Conservation (phyloP, 495 filamentous ascomycete species). For the Penicillium maclennaniae region DNA sequence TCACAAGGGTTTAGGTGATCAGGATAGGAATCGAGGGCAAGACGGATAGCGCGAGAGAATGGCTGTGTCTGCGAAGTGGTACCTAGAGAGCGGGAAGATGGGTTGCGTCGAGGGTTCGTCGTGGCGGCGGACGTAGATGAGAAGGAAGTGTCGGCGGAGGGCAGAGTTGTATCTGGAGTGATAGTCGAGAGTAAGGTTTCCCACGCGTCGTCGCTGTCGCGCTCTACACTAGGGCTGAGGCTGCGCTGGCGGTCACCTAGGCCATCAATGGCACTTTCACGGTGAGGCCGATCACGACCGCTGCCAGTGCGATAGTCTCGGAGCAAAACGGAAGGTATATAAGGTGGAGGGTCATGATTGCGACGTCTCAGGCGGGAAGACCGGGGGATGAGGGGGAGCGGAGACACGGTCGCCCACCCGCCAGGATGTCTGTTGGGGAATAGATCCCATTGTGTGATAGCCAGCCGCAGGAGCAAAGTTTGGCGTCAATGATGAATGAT, state of each 20-base stretch:
- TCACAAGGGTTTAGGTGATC: constrained; percentile 44
- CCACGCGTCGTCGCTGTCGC: constrained; percentile 60
- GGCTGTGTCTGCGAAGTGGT: constrained; percentile 31
- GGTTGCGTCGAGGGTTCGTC: constrained; percentile 20
- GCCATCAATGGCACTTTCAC: constrained; percentile 54
- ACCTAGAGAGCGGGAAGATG: constrained; percentile 34
- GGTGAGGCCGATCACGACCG: constrained; percentile 15
- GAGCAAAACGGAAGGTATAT: constrained; percentile 2
- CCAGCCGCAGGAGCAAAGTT: constrained; percentile 46
- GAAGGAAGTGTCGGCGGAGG: constrained; percentile 78
- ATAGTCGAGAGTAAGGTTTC: constrained; percentile 76
- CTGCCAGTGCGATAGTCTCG: constrained; percentile 25
- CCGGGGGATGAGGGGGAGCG: constrained; percentile 8
- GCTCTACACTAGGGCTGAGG: constrained; percentile 65
- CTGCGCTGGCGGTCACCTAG: constrained; percentile 81
- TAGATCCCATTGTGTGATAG: constrained; percentile 20
- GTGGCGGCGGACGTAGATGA: constrained; percentile 58
- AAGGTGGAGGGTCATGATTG: constrained; percentile 9
- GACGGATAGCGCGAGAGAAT: constrained; percentile 22
- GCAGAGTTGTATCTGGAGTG: constrained; percentile 72
- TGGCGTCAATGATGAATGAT: constrained; percentile 33
- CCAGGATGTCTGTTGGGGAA: constrained; percentile 22
- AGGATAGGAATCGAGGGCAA: constrained; percentile 39
- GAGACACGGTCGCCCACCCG: constrained; percentile 21
- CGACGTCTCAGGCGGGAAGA: constrained; percentile 18